Evolutionary conservation across 306 rosid genomes (phyloP).

Genomic region (Corylus heterophylla): DNA sequence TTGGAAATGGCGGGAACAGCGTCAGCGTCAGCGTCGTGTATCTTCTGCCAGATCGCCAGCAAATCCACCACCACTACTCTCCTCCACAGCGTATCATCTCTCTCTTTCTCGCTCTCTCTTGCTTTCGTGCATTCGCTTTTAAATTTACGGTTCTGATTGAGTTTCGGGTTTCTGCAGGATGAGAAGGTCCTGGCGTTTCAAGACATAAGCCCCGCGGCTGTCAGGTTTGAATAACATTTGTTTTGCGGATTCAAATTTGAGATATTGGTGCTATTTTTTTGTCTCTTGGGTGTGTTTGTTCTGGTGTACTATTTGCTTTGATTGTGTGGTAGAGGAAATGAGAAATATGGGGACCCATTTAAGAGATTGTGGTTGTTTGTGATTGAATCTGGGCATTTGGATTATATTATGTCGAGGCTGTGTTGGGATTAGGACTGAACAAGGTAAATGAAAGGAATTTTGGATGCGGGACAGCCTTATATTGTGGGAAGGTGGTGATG

Average conservation of each 20-base stretch:
- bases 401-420: background rate
- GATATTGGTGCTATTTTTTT: background rate
- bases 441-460: background rate
- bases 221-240: constrained; percentile 37
- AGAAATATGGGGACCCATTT: background rate
- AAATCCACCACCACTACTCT: constrained; percentile 37
- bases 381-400: background rate
- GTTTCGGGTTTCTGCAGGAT: constrained; percentile 44
- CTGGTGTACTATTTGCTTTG: background rate
- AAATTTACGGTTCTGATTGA: constrained; percentile 13
- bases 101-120: constrained; percentile 20
- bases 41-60: constrained; percentile 54
- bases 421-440: background rate
- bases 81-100: constrained; percentile 44
- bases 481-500: background rate
- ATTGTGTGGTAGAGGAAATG: background rate
- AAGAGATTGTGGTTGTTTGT: background rate
- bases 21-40: constrained; percentile 33
- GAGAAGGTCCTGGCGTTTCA: constrained; percentile 58
- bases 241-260: background rate
- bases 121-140: background rate
- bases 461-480: background rate
- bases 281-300: too few species aligned
- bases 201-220: constrained; percentile 64
- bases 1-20: constrained; percentile 48